These are phyloP conservation scores for Fusarium agapanthi DNA, from an alignment of 2,329 filamentous ascomycete genomes.

Conservation along the genomic window DNA sequence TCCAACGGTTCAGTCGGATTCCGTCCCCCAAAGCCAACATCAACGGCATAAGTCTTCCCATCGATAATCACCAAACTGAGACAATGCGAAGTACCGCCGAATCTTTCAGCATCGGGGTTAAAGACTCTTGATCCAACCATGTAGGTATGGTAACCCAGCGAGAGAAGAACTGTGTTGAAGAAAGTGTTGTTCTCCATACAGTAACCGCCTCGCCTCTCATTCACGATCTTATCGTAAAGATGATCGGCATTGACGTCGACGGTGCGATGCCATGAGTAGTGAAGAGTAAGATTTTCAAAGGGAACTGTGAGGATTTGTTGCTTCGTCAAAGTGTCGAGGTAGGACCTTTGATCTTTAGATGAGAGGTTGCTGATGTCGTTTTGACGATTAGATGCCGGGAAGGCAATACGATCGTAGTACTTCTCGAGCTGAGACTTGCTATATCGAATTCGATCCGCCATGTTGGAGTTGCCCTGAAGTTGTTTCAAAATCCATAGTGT, in stretches of 20 bases:
- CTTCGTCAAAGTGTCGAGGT: neutral
- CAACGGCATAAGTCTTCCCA: constrained; percentile 3
- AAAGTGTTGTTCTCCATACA: constrained; percentile 27
- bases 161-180: constrained; percentile 15
- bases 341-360: neutral
- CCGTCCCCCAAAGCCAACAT: constrained; percentile 18
- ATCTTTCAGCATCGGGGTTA: neutral
- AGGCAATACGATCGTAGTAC: constrained; percentile 14
- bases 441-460: constrained; percentile 11
- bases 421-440: neutral
- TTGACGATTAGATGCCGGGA: neutral
- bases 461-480: neutral
- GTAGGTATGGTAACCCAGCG: neutral
- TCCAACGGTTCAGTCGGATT: neutral
- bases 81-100: constrained; percentile 1
- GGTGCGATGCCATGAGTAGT: constrained; percentile 17
- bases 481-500: neutral
- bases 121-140: constrained; percentile 13
- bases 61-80: constrained; percentile 11
- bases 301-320: constrained; percentile 5
- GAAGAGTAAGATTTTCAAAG: constrained; percentile 20
- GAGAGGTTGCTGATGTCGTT: neutral
- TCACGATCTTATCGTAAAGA: constrained; percentile 11
- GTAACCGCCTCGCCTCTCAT: constrained; percentile 19
- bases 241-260: constrained; percentile 13